Evolutionary conservation across 1,284 basidiomycete species (phyloP).

Genomic region (Tranzscheliella williamsii): DNA sequence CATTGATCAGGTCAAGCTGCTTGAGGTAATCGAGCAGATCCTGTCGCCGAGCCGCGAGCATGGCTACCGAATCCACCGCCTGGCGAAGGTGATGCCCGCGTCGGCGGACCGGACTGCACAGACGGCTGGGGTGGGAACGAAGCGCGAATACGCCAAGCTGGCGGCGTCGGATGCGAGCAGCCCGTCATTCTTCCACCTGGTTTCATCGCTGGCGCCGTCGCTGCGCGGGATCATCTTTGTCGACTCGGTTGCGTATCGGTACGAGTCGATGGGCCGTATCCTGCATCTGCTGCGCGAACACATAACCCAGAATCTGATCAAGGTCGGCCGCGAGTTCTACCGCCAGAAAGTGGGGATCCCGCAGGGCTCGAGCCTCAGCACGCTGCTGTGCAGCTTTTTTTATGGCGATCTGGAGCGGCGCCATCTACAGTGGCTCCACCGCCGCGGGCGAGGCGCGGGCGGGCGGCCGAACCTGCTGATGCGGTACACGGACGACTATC

Average conservation of each 20-base stretch:
- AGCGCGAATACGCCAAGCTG: conserved; percentile 26
- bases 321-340: conserved; percentile 70
- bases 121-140: conserved; percentile 1
- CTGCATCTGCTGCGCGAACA: conserved; percentile 81
- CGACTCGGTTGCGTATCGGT: conserved; percentile 75
- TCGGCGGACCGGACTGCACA: not conserved
- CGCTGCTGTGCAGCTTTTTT: conserved; percentile 77
- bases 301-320: conserved; percentile 84
- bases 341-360: conserved; percentile 89
- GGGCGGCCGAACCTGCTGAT: conserved; percentile 64
- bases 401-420: conserved; percentile 83
- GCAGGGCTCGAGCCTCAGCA: conserved; percentile 88
- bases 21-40: conserved; percentile 75
- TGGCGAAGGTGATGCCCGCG: conserved; percentile 37
- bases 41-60: conserved; percentile 9
- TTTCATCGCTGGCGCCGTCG: conserved; percentile 63
- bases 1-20: conserved; percentile 83
- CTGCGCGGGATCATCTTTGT: conserved; percentile 80
- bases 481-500: conserved; percentile 89
- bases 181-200: conserved; percentile 71
- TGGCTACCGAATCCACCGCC: conserved; percentile 52
- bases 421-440: conserved; percentile 67
- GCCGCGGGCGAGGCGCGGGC: conserved; percentile 33
- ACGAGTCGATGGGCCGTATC: conserved; percentile 67
- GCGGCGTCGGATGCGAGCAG: conserved; percentile 68